phyloP scores from a whole-genome alignment of 2,329 filamentous ascomycete genomes.

The Aurifilum marmelostoma region DNA sequence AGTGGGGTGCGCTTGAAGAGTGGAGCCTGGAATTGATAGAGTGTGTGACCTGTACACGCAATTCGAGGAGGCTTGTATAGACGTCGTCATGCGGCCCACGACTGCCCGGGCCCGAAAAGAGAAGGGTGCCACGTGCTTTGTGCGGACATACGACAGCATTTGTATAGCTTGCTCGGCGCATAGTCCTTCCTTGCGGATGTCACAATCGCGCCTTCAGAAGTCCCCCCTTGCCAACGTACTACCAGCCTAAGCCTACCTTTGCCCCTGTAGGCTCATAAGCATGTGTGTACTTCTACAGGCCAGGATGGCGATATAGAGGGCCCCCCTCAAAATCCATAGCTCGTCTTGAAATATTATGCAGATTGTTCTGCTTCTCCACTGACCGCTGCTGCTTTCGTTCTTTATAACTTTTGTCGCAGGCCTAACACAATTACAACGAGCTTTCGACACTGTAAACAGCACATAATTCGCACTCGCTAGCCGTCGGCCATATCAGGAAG shows the following conservation, averaged over 20 bases:
- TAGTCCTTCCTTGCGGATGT: neutral
- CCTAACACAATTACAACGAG: too few species aligned
- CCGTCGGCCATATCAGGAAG: neutral
- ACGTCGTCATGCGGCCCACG: slow-evolving; percentile 6
- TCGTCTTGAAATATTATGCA: neutral
- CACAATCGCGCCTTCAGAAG: neutral
- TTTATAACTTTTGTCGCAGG: neutral
- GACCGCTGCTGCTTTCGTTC: neutral
- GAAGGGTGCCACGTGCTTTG: slow-evolving; percentile 5
- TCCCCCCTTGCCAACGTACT: neutral
- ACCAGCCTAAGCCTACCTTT: neutral
- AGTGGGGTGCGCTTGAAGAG: neutral
- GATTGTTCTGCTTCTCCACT: neutral
- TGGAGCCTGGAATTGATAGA: neutral
- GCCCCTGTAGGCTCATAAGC: neutral
- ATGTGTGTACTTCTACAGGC: neutral
- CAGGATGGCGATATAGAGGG: slow-evolving; percentile 4
- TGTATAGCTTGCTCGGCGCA: neutral
- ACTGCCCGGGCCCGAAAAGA: neutral
- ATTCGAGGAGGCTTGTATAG: neutral
- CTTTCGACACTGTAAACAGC: neutral
- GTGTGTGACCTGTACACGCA: slow-evolving; percentile 5
- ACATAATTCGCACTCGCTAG: neutral
- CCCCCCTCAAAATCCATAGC: neutral
- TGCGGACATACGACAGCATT: neutral